These are phyloP conservation scores for Myochromella boudieri DNA, from an alignment of 768 basidiomycete species.

Conservation along the genomic window DNA sequence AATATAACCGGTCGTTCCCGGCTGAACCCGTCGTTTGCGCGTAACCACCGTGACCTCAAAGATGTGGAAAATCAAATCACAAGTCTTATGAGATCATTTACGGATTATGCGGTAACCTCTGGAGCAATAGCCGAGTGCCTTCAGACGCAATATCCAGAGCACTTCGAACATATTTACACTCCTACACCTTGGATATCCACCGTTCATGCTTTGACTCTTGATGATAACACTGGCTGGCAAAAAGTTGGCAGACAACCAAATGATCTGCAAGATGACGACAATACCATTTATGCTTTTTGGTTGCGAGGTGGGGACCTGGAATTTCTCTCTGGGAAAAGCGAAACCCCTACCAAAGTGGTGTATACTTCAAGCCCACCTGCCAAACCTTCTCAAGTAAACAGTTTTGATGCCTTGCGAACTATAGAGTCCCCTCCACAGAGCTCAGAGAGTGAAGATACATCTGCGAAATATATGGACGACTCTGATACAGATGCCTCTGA, in stretches of 20 bases:
- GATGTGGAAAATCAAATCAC: constrained; percentile 44
- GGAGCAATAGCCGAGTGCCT: constrained; percentile 43
- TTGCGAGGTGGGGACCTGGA: constrained; percentile 41
- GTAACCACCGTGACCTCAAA: constrained; percentile 41
- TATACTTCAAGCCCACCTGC: not conserved
- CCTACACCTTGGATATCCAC: constrained; percentile 52
- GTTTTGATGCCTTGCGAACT: constrained; percentile 6
- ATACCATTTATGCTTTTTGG: constrained; percentile 54
- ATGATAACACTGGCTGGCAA: constrained; percentile 32
- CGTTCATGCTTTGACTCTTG: constrained; percentile 7
- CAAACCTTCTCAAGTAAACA: not conserved
- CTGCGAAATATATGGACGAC: no score
- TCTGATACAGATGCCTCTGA: not conserved
- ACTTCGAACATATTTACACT: constrained; percentile 35
- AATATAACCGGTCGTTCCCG: constrained; percentile 38
- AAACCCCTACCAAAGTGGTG: not conserved
- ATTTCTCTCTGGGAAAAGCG: constrained; percentile 34
- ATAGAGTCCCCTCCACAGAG: no score
- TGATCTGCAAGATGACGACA: constrained; percentile 17
- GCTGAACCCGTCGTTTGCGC: constrained; percentile 32
- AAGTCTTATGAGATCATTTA: constrained; percentile 42
- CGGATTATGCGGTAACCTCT: constrained; percentile 31
- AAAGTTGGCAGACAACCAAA: constrained; percentile 24
- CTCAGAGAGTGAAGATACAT: no score
- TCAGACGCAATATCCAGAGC: constrained; percentile 45